Conservation (phyloP, 1,284 basidiomycete genomes). For the Malassezia cuniculi region DNA sequence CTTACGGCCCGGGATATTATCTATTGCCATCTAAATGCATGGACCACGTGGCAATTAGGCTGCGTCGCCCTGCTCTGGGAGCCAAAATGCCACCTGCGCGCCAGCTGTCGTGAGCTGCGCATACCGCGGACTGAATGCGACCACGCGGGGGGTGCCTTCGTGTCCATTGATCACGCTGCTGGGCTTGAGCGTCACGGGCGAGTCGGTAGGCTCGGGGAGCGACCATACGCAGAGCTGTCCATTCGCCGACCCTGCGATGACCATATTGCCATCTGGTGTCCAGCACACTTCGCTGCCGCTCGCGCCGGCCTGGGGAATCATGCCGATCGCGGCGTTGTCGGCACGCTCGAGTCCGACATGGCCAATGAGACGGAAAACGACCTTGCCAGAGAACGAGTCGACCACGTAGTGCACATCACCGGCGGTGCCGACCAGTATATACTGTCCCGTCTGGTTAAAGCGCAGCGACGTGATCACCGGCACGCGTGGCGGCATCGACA, state of each 20-base stretch:
- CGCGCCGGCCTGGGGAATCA: conserved; percentile 34
- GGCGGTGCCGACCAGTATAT: conserved; percentile 80
- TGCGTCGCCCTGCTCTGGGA: conserved; percentile 19
- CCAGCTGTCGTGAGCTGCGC: conserved; percentile 33
- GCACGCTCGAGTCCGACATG: conserved; percentile 31
- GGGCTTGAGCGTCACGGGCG: conserved; percentile 11
- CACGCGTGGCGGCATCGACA: conserved; percentile 54
- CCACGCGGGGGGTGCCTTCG: conserved; percentile 19
- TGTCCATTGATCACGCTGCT: conserved; percentile 22
- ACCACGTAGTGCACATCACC: conserved; percentile 76
- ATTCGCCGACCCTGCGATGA: conserved; percentile 18
- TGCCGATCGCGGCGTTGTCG: conserved; percentile 17
- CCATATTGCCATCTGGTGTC: conserved; percentile 37
- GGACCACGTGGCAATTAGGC: too few relatives aligned
- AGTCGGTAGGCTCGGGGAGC: conserved; percentile 16
- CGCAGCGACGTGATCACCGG: conserved; percentile 80
- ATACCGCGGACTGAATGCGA: conserved; percentile 35
- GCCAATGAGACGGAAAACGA: conserved; percentile 24
- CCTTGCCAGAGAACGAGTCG: conserved; percentile 23
- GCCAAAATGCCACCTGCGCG: conserved; percentile 33
- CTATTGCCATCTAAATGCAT: too few relatives aligned
- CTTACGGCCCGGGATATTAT: too few relatives aligned
- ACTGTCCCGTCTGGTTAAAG: conserved; percentile 74
- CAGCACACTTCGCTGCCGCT: conserved; percentile 38
- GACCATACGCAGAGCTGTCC: conserved; percentile 19